phyloP scores from a whole-genome alignment of 257 asterid species.

The Solanum bulbocastanum region DNA sequence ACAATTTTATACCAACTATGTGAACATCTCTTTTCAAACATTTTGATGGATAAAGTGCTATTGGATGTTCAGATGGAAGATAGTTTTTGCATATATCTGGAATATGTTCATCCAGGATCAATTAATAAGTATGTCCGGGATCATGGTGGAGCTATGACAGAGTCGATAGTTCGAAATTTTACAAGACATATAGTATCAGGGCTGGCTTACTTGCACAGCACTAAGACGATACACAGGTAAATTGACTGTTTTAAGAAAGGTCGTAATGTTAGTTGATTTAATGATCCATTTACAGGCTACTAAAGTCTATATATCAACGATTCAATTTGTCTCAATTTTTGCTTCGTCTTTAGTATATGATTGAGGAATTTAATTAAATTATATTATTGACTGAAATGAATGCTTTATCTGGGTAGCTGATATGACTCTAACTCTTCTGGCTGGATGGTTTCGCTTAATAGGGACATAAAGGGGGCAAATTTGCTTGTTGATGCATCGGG shows the following conservation, averaged over 20 bases:
- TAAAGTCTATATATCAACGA: background rate
- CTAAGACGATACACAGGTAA: slow-evolving; percentile 77
- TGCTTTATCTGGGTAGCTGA: background rate
- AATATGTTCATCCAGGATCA: slow-evolving; percentile 91
- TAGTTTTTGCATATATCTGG: slow-evolving; percentile 85
- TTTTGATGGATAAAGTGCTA: background rate
- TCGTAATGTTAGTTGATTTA: background rate
- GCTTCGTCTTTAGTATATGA: background rate
- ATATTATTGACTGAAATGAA: background rate
- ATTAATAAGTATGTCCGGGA: slow-evolving; percentile 55
- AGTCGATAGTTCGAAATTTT: slow-evolving; percentile 67
- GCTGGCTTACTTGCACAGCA: slow-evolving; percentile 75
- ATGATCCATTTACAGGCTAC: background rate
- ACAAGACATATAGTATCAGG: slow-evolving; percentile 86
- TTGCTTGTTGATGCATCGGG: slow-evolving; percentile 78
- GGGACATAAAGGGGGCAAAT: slow-evolving; percentile 95
- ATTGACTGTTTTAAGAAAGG: background rate
- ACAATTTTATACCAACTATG: background rate
- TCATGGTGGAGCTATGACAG: slow-evolving; percentile 78
- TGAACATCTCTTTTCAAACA: background rate
- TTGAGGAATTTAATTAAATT: background rate
- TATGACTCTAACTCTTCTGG: background rate
- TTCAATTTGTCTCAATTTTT: background rate
- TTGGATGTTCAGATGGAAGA: slow-evolving; percentile 52
- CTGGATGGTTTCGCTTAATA: slow-evolving; percentile 11